Conservation (phyloP, 306 rosid species). For the Cucurbita pepo region DNA sequence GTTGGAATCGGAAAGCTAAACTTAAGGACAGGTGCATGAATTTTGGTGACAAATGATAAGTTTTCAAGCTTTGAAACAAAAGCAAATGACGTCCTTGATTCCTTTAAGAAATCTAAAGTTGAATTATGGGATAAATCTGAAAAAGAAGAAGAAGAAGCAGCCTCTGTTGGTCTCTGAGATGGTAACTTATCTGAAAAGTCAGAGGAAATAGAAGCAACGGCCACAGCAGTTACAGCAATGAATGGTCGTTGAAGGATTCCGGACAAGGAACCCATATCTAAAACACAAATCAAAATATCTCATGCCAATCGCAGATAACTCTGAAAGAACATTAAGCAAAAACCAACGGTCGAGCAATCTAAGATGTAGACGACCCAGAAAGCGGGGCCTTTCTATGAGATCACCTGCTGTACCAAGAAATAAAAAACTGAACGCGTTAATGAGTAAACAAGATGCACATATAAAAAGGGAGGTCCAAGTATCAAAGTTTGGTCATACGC, state of each 20-base stretch:
- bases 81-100: constrained; percentile 27
- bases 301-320: constrained; percentile 3
- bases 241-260: constrained; percentile 80
- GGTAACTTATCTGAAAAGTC: constrained; percentile 46
- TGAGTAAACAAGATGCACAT: neutral
- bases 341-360: neutral
- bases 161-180: constrained; percentile 18
- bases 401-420: neutral
- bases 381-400: neutral
- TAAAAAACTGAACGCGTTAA: neutral
- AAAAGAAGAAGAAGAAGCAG: constrained; percentile 21
- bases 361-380: neutral
- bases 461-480: neutral
- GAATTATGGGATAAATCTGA: constrained; percentile 16
- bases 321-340: neutral
- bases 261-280: constrained; percentile 54
- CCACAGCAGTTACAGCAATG: constrained; percentile 71
- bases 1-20: constrained; percentile 28
- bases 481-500: neutral
- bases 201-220: constrained; percentile 57
- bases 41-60: constrained; percentile 33
- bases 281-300: constrained; percentile 12
- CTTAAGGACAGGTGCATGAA: constrained; percentile 47
- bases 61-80: constrained; percentile 49
- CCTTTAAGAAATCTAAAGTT: constrained; percentile 6